Percentiles rank a stretch among this genome's conserved stretches.
Conservation (phyloP, 1,284 basidiomycete species). For the Sanghuangporus sanghuang region DNA sequence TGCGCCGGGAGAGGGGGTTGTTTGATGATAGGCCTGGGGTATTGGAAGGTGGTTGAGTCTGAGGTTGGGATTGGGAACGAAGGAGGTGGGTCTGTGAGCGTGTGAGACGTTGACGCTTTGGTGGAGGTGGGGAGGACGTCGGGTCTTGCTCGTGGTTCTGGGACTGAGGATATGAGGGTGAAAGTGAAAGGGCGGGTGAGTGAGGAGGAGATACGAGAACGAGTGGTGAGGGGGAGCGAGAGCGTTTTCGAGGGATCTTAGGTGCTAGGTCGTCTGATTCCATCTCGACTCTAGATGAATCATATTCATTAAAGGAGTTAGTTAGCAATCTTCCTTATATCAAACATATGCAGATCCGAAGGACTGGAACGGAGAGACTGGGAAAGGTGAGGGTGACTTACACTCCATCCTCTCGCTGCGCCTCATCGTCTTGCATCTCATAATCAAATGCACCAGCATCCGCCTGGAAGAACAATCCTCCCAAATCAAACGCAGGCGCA, state of each 20-base stretch:
- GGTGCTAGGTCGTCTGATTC: constrained; percentile 41
- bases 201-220: not conserved
- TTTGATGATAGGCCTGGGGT: constrained; percentile 38
- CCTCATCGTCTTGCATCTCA: constrained; percentile 29
- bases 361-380: not conserved
- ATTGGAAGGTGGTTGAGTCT: constrained; percentile 32
- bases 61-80: constrained; percentile 39
- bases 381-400: constrained; percentile 24
- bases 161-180: constrained; percentile 25
- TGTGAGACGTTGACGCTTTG: not conserved
- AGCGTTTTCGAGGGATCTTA: constrained; percentile 33
- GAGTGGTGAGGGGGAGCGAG: constrained; percentile 21
- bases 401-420: constrained; percentile 37
- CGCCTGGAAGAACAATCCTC: constrained; percentile 68
- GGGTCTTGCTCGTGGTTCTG: constrained; percentile 47
- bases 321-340: constrained; percentile 20
- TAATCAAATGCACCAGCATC: constrained; percentile 64
- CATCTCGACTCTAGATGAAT: constrained; percentile 28
- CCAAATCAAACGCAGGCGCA: constrained; percentile 69
- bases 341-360: not conserved
- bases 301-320: not conserved
- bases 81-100: constrained; percentile 41
- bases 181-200: not conserved
- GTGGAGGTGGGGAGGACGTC: constrained; percentile 39
- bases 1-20: constrained; percentile 53